These are phyloP conservation scores for Wickerhamiella alocasiicola DNA, from an alignment of 805 yeast species.

Conservation along the genomic window DNA sequence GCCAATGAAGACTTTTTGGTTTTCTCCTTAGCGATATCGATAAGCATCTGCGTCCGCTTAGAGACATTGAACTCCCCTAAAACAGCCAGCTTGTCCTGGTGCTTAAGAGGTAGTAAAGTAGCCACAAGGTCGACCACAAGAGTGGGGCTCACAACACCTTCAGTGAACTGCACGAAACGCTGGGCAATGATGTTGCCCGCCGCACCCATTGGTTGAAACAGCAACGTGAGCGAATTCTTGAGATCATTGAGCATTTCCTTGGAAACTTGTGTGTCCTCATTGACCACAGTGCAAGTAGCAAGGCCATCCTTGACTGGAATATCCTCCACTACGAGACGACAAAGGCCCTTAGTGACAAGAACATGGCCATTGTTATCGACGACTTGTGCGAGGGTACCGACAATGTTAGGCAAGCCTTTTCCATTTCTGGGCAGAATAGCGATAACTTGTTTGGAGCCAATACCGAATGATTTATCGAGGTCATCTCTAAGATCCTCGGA, in stretches of 20 bases:
- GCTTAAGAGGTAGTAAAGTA: conserved; percentile 27
- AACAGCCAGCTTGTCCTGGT: conserved; percentile 23
- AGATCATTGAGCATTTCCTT: conserved; percentile 14
- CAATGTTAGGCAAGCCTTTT: conserved; percentile 7
- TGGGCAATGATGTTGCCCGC: conserved; percentile 13
- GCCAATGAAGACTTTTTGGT: conserved; percentile 11
- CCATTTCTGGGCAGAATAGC: conserved; percentile 11
- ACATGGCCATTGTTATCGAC: conserved; percentile 2
- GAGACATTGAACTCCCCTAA: conserved; percentile 22
- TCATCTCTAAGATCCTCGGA: background rate
- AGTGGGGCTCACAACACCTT: conserved; percentile 21
- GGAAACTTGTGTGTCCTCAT: conserved; percentile 6
- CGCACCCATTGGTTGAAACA: conserved; percentile 13
- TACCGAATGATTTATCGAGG: background rate
- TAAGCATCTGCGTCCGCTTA: conserved; percentile 18
- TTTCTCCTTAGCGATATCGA: conserved; percentile 16
- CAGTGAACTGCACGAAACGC: conserved; percentile 18
- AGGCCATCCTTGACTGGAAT: conserved; percentile 3
- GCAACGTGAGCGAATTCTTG: conserved; percentile 12
- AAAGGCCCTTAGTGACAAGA: conserved; percentile 14
- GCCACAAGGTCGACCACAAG: conserved; percentile 28
- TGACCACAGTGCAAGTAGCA: conserved; percentile 5
- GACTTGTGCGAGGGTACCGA: conserved; percentile 21
- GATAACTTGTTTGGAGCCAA: conserved; percentile 10
- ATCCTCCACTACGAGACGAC: conserved; percentile 12